Conservation (phyloP, 257 asterid species). For the Schizonepeta tenuifolia region DNA sequence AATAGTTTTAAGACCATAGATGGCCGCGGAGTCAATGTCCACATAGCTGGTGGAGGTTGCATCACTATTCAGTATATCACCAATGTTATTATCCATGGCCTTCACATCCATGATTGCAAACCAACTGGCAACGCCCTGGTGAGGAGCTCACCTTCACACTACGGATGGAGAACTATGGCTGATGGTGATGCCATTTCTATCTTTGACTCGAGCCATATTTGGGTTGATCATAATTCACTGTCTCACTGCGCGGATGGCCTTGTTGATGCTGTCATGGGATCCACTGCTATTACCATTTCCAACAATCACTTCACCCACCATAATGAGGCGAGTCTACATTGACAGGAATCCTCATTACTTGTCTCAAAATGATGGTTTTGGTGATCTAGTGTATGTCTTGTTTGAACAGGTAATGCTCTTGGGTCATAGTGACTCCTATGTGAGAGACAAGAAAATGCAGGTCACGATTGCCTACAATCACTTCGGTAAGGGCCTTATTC, state of each 20-base stretch:
- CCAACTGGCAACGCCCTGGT: constrained; percentile 96
- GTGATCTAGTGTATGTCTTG: constrained; percentile 22
- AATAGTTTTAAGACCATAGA: constrained; percentile 92
- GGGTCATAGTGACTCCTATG: constrained; percentile 93
- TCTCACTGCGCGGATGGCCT: constrained; percentile 93
- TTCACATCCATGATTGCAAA: constrained; percentile 80
- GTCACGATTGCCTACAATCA: constrained; percentile 94
- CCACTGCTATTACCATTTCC: constrained; percentile 88
- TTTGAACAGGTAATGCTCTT: constrained; percentile 75
- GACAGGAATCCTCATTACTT: neutral
- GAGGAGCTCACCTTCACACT: constrained; percentile 83
- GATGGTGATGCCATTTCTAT: constrained; percentile 92
- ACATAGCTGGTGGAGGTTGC: constrained; percentile 84
- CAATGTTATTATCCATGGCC: constrained; percentile 81
- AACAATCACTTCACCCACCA: constrained; percentile 89
- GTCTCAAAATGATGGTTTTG: neutral
- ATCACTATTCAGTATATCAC: constrained; percentile 77
- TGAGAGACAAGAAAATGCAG: constrained; percentile 89
- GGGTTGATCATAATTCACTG: constrained; percentile 92
- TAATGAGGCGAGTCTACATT: constrained; percentile 61
- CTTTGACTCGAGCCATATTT: constrained; percentile 85
- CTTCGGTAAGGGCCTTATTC: constrained; percentile 90
- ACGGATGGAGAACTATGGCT: constrained; percentile 93
- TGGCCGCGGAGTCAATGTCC: constrained; percentile 83
- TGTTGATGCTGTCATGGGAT: constrained; percentile 95